Evolutionary conservation across 495 filamentous ascomycete species (phyloP), one percentile per base, ranked within the genome.

Genomic region (Letharia lupina): DNA sequence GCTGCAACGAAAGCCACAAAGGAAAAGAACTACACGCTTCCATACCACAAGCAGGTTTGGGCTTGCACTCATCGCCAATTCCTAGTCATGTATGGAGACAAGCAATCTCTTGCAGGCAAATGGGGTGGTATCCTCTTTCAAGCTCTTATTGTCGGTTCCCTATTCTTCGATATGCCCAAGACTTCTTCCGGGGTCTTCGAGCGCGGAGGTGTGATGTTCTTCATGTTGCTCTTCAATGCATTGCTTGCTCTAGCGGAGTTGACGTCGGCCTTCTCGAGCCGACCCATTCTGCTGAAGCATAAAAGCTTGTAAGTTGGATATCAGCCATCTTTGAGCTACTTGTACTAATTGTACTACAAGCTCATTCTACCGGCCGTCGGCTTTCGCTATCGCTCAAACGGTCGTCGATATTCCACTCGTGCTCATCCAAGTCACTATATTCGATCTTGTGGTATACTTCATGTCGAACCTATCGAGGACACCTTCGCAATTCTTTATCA

Each of bases 401-500:
- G 79, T 91, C 16, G 83, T 89, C 16, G 91, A 96, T 71, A 72
- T 90, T 5, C 91, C 91, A 4, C 77, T 92, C 8, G 82, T 90
- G 4, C 76, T 91, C 31, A 72, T 86, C 39, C 88, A 93, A 69
- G 86, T 91, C 1, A 66, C 84, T 8, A 73, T 93, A 8, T 95
- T 93, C 74, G 80, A 88, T 64, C 64, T 93, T 37, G 81, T 94
- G 47, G 82, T 94, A 28, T 72, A 66, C 61, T 83, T 79, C 64
- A 81, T 84, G 79, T 66, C 84, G 11, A 82, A 84, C 37, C 83
- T 96, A 16, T 76, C 82, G 39, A 77, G 85, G 37, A 86, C 86
- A 1, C 76, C 90, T 8, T 90, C 88, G 4, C 89, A 93, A 63
- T 96, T 95, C 76, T 95, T 96, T 74, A 95, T 93, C 67, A 84